phyloP scores from a whole-genome alignment of 441 rosid species.

The Breynia disticha region DNA sequence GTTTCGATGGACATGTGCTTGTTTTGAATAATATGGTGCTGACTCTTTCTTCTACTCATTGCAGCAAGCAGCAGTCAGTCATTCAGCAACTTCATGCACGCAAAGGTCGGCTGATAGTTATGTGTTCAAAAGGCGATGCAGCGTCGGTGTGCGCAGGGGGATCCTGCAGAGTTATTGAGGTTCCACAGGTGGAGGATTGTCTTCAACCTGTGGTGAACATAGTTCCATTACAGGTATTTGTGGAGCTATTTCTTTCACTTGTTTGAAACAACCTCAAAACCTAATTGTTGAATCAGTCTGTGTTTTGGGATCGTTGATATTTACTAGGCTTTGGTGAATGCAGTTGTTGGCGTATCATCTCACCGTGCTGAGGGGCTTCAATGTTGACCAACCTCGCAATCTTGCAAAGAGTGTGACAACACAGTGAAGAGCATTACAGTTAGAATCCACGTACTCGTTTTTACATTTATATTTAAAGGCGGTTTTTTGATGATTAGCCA shows the following conservation, averaged over 20 bases:
- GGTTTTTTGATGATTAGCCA: no score
- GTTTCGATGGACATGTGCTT: neutral
- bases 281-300: no score
- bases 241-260: no score
- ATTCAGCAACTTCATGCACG: slow-evolving; percentile 96
- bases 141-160: slow-evolving; percentile 56
- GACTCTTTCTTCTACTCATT: slow-evolving; percentile 10
- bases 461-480: no score
- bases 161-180: slow-evolving; percentile 70
- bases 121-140: slow-evolving; percentile 74
- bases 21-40: slow-evolving; percentile 1
- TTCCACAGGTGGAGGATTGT: slow-evolving; percentile 89
- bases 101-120: slow-evolving; percentile 74
- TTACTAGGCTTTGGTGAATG: slow-evolving; percentile 9
- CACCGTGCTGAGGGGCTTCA: slow-evolving; percentile 82
- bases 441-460: no score
- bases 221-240: slow-evolving; percentile 73
- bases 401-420: slow-evolving; percentile 97
- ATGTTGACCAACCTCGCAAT: slow-evolving; percentile 95
- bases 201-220: slow-evolving; percentile 87
- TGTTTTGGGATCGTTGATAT: neutral
- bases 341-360: slow-evolving; percentile 95
- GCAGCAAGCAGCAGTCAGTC: slow-evolving; percentile 90
- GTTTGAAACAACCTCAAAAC: no score
- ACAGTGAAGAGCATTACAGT: slow-evolving; percentile 25